Percentiles rank a stretch among this genome's conserved stretches.
Conservation (phyloP, 257 asterid species). For the Craterostigma plantagineum region DNA sequence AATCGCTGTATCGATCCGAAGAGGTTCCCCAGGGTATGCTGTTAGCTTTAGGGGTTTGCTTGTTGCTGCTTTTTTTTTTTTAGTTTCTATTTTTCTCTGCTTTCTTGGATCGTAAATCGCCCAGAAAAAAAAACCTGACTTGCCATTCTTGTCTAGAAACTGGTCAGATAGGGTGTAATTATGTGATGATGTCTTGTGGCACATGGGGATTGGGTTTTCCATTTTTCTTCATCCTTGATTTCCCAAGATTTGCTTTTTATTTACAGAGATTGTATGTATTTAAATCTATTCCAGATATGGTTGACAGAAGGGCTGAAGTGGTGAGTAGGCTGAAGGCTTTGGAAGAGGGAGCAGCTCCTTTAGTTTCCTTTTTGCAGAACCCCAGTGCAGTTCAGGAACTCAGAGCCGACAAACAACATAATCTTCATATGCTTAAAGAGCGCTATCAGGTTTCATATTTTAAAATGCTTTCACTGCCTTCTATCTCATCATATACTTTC, state of each 20-base stretch:
- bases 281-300: conserved; percentile 37
- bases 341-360: conserved; percentile 55
- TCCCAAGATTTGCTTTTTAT: too few species aligned
- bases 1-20: conserved; percentile 69
- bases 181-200: too few species aligned
- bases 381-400: conserved; percentile 77
- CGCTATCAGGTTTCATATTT: conserved; percentile 57
- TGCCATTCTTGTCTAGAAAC: too few species aligned
- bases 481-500: background rate
- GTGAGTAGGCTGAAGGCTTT: conserved; percentile 2
- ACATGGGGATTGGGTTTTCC: too few species aligned
- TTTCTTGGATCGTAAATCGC: too few species aligned
- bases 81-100: too few species aligned
- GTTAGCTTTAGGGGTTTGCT: too few species aligned
- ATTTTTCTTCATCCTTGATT: too few species aligned
- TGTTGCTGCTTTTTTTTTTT: too few species aligned
- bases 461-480: background rate
- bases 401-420: conserved; percentile 83
- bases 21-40: conserved; percentile 87
- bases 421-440: conserved; percentile 81
- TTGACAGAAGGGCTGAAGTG: conserved; percentile 21
- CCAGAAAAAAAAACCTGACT: too few species aligned
- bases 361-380: conserved; percentile 66
- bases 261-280: background rate
- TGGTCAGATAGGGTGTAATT: too few species aligned